Evolutionary conservation across 768 basidiomycete genomes (phyloP).

Genomic region (Cyathus striatus): DNA sequence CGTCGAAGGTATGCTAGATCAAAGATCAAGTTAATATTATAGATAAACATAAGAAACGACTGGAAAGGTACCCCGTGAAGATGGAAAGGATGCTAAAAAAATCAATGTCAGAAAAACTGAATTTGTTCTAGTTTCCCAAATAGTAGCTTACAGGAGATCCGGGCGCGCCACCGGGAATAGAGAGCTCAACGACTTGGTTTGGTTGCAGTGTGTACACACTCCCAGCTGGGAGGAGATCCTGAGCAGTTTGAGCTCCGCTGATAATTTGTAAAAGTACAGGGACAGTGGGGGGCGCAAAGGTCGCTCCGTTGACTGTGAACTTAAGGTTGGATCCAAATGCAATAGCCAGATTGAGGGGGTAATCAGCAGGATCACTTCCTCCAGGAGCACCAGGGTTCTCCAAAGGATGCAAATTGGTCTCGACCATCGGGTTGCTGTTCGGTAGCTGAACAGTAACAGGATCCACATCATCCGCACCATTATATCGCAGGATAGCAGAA

Average conservation of each 20-base stretch:
- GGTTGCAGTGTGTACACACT: slow-evolving; percentile 25
- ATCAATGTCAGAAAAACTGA: slow-evolving; percentile 17
- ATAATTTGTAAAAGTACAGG: slow-evolving; percentile 20
- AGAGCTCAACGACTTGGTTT: slow-evolving; percentile 34
- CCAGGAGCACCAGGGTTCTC: slow-evolving; percentile 19
- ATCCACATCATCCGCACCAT: slow-evolving; percentile 20
- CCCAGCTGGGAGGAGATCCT: slow-evolving; percentile 20
- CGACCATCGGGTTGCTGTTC: slow-evolving; percentile 16
- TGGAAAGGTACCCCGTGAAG: slow-evolving; percentile 28
- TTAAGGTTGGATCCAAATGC: slow-evolving; percentile 1
- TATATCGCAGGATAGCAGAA: slow-evolving; percentile 38
- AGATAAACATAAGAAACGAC: neutral
- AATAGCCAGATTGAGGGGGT: slow-evolving; percentile 14
- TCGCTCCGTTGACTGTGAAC: slow-evolving; percentile 26
- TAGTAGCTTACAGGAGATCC: slow-evolving; percentile 12
- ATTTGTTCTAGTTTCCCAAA: slow-evolving; percentile 8
- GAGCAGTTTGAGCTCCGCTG: slow-evolving; percentile 30
- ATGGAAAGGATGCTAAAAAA: slow-evolving; percentile 29
- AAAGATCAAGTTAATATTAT: neutral
- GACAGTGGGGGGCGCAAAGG: slow-evolving; percentile 25
- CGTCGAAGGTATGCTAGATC: slow-evolving; percentile 38
- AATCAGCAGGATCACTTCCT: slow-evolving; percentile 18
- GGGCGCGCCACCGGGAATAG: slow-evolving; percentile 20
- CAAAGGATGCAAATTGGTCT: slow-evolving; percentile 18
- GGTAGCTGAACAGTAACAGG: slow-evolving; percentile 17